Conservation (phyloP, 1,284 basidiomycete genomes). For the Trametes hirsuta region DNA sequence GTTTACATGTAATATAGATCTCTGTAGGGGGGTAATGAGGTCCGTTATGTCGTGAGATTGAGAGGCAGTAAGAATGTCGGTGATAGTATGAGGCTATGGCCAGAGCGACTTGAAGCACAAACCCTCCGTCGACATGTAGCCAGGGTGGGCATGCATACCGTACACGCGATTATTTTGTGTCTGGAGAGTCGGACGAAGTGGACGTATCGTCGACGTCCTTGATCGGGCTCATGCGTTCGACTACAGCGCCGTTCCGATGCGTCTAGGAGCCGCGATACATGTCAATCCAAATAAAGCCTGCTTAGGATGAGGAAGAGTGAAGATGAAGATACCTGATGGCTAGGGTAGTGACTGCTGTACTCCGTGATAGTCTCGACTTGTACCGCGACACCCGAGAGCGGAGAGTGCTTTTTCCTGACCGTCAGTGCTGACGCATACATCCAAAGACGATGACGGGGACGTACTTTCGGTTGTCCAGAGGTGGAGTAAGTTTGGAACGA, state of each 20-base stretch:
- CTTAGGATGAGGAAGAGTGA: too few species aligned
- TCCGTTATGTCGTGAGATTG: too few species aligned
- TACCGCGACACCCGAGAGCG: conserved; percentile 12
- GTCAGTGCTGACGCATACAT: not conserved
- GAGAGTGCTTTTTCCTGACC: not conserved
- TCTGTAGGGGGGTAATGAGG: too few species aligned
- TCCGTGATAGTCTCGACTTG: conserved; percentile 24
- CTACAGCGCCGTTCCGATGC: too few species aligned
- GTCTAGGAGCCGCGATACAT: too few species aligned
- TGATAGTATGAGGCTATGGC: too few species aligned
- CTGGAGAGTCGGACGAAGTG: conserved; percentile 3
- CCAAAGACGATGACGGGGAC: not conserved
- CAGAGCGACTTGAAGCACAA: too few species aligned
- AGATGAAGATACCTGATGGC: not conserved
- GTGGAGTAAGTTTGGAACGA: conserved; percentile 14
- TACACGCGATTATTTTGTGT: not conserved
- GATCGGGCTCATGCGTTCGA: conserved; percentile 1
- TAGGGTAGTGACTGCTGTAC: conserved; percentile 14
- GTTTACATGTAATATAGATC: too few species aligned
- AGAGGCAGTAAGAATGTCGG: too few species aligned
- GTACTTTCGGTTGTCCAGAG: conserved; percentile 10
- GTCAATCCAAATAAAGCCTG: too few species aligned
- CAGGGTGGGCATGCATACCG: too few species aligned
- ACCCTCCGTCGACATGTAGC: too few species aligned
- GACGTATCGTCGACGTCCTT: conserved; percentile 13